A percentile compares a stretch with the other conserved stretches of the same genome.
phyloP scores from a whole-genome alignment of 805 yeast genomes.

The Lipomyces spencermartinsiae region DNA sequence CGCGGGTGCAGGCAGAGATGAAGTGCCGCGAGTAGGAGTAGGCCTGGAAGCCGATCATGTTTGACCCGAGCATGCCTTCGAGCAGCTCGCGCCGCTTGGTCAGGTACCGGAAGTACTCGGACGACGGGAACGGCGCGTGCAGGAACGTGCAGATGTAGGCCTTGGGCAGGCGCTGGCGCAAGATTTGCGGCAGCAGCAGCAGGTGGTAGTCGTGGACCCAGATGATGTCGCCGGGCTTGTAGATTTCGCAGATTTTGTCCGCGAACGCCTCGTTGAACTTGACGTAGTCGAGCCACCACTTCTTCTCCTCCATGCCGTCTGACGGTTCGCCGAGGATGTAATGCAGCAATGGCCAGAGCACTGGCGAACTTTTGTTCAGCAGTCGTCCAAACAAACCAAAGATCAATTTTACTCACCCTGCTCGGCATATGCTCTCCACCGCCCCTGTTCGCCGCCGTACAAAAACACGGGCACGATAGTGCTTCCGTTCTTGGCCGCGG shows the following conservation, averaged over 20 bases:
- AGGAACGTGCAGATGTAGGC: slow-evolving; percentile 78
- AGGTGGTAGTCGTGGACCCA: slow-evolving; percentile 94
- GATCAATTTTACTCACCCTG: slow-evolving; percentile 26
- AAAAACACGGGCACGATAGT: slow-evolving; percentile 89
- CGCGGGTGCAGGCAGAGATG: slow-evolving; percentile 84
- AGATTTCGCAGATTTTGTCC: slow-evolving; percentile 71
- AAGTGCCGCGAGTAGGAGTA: slow-evolving; percentile 89
- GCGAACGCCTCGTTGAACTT: slow-evolving; percentile 90
- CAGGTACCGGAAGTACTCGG: slow-evolving; percentile 89
- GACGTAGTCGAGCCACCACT: slow-evolving; percentile 90
- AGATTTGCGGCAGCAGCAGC: slow-evolving; percentile 77
- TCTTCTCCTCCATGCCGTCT: slow-evolving; percentile 70
- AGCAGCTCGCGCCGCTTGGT: slow-evolving; percentile 81
- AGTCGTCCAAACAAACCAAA: not conserved
- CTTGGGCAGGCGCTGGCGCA: slow-evolving; percentile 76
- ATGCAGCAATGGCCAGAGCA: slow-evolving; percentile 92
- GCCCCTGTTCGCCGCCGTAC: slow-evolving; percentile 71
- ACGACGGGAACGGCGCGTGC: slow-evolving; percentile 93
- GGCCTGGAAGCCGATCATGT: slow-evolving; percentile 84
- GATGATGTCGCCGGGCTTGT: slow-evolving; percentile 86
- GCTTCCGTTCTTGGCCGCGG: slow-evolving; percentile 50
- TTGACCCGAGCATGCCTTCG: slow-evolving; percentile 91
- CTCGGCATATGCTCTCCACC: slow-evolving; percentile 68
- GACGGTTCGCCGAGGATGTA: slow-evolving; percentile 81
- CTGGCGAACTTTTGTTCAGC: slow-evolving; percentile 6